phyloP scores from a whole-genome alignment of 2,329 filamentous ascomycete species.

The Exophiala sp. region DNA sequence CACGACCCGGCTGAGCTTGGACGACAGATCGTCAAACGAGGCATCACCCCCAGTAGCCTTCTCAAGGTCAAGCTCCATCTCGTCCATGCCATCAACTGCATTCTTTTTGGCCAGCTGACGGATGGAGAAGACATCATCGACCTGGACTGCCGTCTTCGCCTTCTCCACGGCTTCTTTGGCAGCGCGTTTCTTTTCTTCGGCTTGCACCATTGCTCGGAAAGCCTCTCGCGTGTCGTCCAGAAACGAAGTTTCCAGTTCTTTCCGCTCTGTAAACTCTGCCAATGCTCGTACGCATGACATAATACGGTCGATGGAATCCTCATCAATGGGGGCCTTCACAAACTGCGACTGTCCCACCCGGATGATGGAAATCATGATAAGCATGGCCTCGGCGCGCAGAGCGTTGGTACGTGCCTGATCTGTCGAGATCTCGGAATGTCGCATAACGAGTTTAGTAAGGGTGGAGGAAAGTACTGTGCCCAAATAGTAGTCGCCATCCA shows the following conservation, averaged over 20 bases:
- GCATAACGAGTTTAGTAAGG: conserved; percentile 95
- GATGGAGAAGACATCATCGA: conserved; percentile 90
- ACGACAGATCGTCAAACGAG: conserved; percentile 75
- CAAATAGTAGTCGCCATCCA: conserved; percentile 96
- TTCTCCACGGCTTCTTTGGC: conserved; percentile 88
- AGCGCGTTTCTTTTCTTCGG: conserved; percentile 96
- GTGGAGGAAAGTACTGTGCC: conserved; percentile 93
- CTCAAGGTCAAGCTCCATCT: conserved; percentile 83
- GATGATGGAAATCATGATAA: conserved; percentile 99
- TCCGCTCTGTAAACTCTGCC: conserved; percentile 81
- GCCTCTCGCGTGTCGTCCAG: conserved; percentile 91
- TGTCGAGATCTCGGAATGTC: conserved; percentile 84
- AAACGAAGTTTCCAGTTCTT: conserved; percentile 87
- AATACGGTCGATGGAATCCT: conserved; percentile 96
- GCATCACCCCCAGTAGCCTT: conserved; percentile 89
- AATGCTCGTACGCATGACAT: conserved; percentile 95
- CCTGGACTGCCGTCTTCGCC: conserved; percentile 87
- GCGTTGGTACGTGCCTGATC: conserved; percentile 86
- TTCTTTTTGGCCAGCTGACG: conserved; percentile 92
- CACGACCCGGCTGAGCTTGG: conserved; percentile 91
- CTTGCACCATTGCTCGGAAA: conserved; percentile 94
- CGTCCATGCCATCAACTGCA: conserved; percentile 69
- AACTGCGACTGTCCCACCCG: conserved; percentile 98
- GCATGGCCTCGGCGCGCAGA: conserved; percentile 91
- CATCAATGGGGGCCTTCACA: conserved; percentile 92